These are phyloP conservation scores for Neofusicoccum umdonicola DNA, from an alignment of 2,329 filamentous ascomycete species.

Conservation along the genomic window DNA sequence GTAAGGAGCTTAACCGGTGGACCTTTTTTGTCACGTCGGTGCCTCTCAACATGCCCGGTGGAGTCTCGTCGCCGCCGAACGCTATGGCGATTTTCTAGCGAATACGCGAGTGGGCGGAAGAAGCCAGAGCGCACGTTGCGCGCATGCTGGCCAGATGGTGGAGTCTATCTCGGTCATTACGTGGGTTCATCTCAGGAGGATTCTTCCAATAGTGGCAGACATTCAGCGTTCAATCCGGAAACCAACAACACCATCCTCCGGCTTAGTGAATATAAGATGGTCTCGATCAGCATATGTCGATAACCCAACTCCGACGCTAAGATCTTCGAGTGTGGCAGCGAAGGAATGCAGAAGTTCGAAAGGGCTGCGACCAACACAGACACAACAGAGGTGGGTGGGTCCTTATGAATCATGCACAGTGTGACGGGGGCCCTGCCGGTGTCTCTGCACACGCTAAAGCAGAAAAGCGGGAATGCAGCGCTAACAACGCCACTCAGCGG, in stretches of 20 bases:
- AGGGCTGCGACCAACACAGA: not conserved
- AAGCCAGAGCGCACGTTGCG: not conserved
- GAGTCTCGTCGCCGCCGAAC: slow-evolving; percentile 39
- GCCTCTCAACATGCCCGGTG: slow-evolving; percentile 52
- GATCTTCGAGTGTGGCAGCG: not conserved
- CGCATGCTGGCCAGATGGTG: not conserved
- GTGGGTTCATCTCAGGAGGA: not conserved
- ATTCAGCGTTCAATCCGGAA: not conserved
- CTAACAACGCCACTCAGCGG: not conserved
- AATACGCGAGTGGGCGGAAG: not conserved
- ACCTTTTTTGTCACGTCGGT: slow-evolving; percentile 62
- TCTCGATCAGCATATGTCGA: not conserved
- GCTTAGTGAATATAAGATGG: not conserved
- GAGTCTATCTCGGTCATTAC: not conserved
- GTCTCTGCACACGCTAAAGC: not conserved
- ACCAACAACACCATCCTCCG: not conserved
- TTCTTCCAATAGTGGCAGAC: not conserved
- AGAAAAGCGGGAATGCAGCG: not conserved
- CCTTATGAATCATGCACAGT: not conserved
- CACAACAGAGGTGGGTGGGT: not conserved
- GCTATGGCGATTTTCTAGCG: slow-evolving; percentile 37
- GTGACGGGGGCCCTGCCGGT: not conserved
- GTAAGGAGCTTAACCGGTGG: slow-evolving; percentile 53
- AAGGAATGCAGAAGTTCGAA: not conserved
- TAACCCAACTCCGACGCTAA: not conserved